Conservation (phyloP, 108 stramenopile species). For the Pseudonitzschia pungens region DNA sequence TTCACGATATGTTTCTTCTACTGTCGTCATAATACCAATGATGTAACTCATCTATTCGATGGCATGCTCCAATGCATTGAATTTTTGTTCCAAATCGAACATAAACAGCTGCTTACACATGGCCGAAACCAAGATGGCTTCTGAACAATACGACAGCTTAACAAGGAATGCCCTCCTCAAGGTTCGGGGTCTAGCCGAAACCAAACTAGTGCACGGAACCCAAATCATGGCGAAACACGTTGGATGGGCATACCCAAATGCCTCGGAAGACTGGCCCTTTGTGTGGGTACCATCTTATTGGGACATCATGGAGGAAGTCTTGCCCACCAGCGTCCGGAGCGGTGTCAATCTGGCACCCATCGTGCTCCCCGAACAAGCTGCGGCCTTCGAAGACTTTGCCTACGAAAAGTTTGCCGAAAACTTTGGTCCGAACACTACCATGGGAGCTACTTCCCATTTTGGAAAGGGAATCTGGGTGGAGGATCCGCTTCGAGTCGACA, state of each 20-base stretch:
- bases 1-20: too few relatives aligned
- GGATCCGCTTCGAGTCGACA: neutral
- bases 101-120: neutral
- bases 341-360: conserved; percentile 14
- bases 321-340: neutral
- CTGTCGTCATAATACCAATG: too few relatives aligned
- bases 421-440: neutral
- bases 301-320: conserved; percentile 2
- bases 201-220: neutral
- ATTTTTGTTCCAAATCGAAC: too few relatives aligned
- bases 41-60: too few relatives aligned
- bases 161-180: neutral
- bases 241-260: neutral
- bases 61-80: too few relatives aligned
- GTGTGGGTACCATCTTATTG: conserved; percentile 1
- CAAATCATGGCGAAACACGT: conserved; percentile 9
- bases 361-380: conserved; percentile 20
- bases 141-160: neutral
- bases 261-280: neutral
- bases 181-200: conserved; percentile 1
- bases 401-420: neutral
- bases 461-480: conserved; percentile 6
- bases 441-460: neutral
- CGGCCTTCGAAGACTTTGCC: conserved; percentile 21
- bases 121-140: neutral